phyloP scores from a whole-genome alignment of 2,329 filamentous ascomycete genomes.

The Aureobasidium lini region DNA sequence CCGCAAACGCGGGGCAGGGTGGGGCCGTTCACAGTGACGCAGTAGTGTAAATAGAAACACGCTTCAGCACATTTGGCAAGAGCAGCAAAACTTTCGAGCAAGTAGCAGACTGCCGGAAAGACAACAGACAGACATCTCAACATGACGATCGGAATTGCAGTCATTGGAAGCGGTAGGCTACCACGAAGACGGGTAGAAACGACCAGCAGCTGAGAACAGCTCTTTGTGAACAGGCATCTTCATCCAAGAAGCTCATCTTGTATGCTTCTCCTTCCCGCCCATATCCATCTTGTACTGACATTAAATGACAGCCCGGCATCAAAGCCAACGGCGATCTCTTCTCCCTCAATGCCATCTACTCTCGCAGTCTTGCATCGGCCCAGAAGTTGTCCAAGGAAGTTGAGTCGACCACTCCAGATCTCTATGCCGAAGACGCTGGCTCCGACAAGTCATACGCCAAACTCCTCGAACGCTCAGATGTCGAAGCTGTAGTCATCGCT shows the following conservation, averaged over 20 bases:
- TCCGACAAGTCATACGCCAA: slow-evolving; percentile 37
- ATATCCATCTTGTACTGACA: neutral
- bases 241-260: slow-evolving; percentile 51
- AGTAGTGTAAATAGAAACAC: neutral
- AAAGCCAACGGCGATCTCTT: slow-evolving; percentile 42
- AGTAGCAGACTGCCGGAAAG: neutral
- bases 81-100: neutral
- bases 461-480: slow-evolving; percentile 34
- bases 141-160: slow-evolving; percentile 44
- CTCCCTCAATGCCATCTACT: slow-evolving; percentile 57
- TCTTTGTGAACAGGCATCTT: slow-evolving; percentile 43
- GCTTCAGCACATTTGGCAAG: neutral
- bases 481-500: slow-evolving; percentile 47
- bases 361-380: slow-evolving; percentile 54
- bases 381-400: slow-evolving; percentile 37
- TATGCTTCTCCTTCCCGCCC: slow-evolving; percentile 22
- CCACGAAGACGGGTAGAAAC: neutral
- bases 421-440: slow-evolving; percentile 52
- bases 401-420: slow-evolving; percentile 32
- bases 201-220: neutral
- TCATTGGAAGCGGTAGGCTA: slow-evolving; percentile 49
- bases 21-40: slow-evolving; percentile 2
- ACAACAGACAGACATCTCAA: neutral
- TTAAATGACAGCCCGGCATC: slow-evolving; percentile 47
- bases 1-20: neutral